Base-by-base conservation (phyloP, 2,329 filamentous ascomycete genomes). In the Celoporthe dispersa region DNA sequence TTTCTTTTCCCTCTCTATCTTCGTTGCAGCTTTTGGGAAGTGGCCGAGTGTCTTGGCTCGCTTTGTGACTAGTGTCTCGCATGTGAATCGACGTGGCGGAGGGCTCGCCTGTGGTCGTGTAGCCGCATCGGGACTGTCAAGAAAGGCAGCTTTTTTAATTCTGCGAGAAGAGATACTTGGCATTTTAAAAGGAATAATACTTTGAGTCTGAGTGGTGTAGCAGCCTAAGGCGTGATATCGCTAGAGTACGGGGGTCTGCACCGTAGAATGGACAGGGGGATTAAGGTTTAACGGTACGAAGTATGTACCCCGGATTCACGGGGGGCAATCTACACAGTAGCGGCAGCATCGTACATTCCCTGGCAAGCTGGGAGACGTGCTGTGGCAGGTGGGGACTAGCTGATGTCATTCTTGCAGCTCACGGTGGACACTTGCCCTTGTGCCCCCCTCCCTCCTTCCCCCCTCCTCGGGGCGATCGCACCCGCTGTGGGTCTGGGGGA, bases 401-500 rank as follows among this genome's bases (percentile, higher is more conserved):
- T 62, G 55, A 67, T 67, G 66, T 62, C 66, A 67, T 48, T 67
- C 22, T 41, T 53, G 41, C 33, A 48, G 37, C 37, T 6, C 55
- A 53, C 31, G 55, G 60, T 62, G 35, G 33, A 19, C 16, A 44
- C 41, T 44, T 16, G 41, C 16, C 28, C 25, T 28, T 57, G n/a
- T 9, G 35, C 37, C 37, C 37, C 9, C 37, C 37, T 39, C 6
- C 25, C 25, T 55, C 55, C 22, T 8, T 60, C 16, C 57, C 31
- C 25, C 53, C 53, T 28, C 51, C 25, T 16, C 14, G 14, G 31
- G 57, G 16, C 57, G 22, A 48, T 33, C 33, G 64, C 64, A 66
- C 48, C 51, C 64, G 64, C 51, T 66, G 64, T 57, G 64, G 64
- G 64, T 35, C 53, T 66, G 64, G 64, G 64, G 57, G 22, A 25